These are phyloP conservation scores for Blakeslea trispora DNA, from an alignment of 371 early-diverging fungal genomes.

Conservation along the genomic window DNA sequence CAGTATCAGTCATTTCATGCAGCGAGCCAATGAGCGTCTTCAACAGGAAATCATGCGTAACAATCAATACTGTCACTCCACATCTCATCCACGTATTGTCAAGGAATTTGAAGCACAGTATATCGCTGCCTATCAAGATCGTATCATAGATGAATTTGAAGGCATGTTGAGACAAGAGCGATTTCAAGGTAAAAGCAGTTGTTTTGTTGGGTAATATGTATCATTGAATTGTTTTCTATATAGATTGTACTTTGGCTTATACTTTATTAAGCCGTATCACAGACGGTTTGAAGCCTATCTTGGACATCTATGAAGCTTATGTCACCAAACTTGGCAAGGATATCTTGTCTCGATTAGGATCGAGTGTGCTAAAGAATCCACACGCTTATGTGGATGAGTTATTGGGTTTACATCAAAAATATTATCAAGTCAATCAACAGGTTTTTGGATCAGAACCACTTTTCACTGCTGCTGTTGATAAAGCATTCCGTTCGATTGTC, in stretches of 20 bases:
- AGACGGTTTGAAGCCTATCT: conserved; percentile 64
- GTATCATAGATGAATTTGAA: conserved; percentile 72
- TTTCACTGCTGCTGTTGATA: conserved; percentile 84
- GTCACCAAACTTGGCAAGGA: conserved; percentile 63
- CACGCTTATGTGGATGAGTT: conserved; percentile 68
- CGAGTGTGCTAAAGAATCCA: conserved; percentile 68
- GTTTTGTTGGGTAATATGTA: too few species aligned
- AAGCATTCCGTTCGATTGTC: conserved; percentile 78
- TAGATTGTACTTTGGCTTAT: conserved; percentile 80
- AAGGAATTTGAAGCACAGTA: conserved; percentile 80
- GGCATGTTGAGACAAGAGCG: conserved; percentile 67
- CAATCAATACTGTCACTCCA: conserved; percentile 64
- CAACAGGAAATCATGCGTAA: conserved; percentile 61
- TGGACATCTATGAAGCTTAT: conserved; percentile 65
- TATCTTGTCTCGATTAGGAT: conserved; percentile 56
- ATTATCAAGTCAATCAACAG: conserved; percentile 56
- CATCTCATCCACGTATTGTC: conserved; percentile 67
- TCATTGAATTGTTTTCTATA: too few species aligned
- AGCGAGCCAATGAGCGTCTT: conserved; percentile 53
- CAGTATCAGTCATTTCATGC: conserved; percentile 74
- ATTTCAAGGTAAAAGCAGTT: conserved; percentile 60
- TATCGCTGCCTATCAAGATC: conserved; percentile 65
- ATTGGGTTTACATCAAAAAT: conserved; percentile 66
- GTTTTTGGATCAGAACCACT: conserved; percentile 69
- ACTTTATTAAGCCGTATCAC: conserved; percentile 63